These are phyloP conservation scores for Euphorbia celastroides DNA, from an alignment of 441 rosid genomes.

Conservation along the genomic window DNA sequence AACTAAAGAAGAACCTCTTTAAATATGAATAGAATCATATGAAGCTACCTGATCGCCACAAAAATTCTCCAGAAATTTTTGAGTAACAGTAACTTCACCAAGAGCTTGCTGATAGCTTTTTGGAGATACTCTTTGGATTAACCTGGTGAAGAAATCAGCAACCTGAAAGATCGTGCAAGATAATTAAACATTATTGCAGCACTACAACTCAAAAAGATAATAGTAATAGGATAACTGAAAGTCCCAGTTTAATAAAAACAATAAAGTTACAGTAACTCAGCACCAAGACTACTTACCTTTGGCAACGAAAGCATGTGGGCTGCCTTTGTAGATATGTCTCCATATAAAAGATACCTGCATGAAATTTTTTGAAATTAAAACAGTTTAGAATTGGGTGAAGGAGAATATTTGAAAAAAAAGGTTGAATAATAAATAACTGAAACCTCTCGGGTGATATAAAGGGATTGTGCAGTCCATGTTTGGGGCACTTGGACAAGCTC, in stretches of 20 bases:
- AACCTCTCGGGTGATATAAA: conserved; percentile 96
- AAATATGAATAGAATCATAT: conserved; percentile 5
- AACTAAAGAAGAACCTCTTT: too few species aligned
- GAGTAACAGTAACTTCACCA: conserved; percentile 81
- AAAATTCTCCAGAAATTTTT: conserved; percentile 87
- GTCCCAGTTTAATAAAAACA: too few species aligned
- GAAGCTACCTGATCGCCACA: conserved; percentile 84
- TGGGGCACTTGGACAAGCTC: conserved; percentile 88
- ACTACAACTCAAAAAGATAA: too few species aligned
- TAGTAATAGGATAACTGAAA: too few species aligned
- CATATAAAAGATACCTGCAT: conserved; percentile 82
- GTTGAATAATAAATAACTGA: background rate
- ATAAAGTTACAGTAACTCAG: too few species aligned
- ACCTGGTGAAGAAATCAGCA: conserved; percentile 71
- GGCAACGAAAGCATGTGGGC: conserved; percentile 79
- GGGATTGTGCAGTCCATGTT: conserved; percentile 97
- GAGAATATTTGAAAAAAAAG: conserved; percentile 2
- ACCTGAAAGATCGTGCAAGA: too few species aligned
- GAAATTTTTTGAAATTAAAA: background rate
- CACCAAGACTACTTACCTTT: conserved; percentile 49
- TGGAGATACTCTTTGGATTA: conserved; percentile 91
- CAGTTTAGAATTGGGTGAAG: background rate
- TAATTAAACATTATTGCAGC: too few species aligned
- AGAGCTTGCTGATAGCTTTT: conserved; percentile 96
- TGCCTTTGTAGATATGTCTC: conserved; percentile 77